phyloP scores from a whole-genome alignment of 805 yeast genomes.

The Komagataella pastoris region DNA sequence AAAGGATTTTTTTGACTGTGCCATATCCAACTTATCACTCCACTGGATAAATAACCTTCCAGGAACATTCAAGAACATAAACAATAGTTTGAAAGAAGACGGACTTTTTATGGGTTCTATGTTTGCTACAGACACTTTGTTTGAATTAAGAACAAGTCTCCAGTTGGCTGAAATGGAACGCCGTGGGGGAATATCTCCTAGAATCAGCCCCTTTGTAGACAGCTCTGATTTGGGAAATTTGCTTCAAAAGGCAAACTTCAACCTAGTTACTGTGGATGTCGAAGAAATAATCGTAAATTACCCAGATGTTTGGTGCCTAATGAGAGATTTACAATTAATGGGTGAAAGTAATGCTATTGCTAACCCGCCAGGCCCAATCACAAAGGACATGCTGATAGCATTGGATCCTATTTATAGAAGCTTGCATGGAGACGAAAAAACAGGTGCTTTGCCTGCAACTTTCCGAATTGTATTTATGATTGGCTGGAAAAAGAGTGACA shows the following conservation, averaged over 20 bases:
- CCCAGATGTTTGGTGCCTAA: slow-evolving; percentile 54
- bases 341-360: slow-evolving; percentile 64
- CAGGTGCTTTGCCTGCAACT: slow-evolving; percentile 58
- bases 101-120: slow-evolving; percentile 73
- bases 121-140: slow-evolving; percentile 79
- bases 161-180: slow-evolving; percentile 79
- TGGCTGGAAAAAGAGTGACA: slow-evolving; percentile 72
- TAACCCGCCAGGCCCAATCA: slow-evolving; percentile 23
- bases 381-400: slow-evolving; percentile 58
- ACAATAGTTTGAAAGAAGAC: slow-evolving; percentile 55
- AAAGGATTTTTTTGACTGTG: slow-evolving; percentile 44
- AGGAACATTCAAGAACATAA: slow-evolving; percentile 38
- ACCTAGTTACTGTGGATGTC: slow-evolving; percentile 69
- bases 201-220: slow-evolving; percentile 72
- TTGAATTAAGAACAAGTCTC: slow-evolving; percentile 64
- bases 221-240: slow-evolving; percentile 65
- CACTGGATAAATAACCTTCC: slow-evolving; percentile 91
- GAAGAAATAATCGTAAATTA: slow-evolving; percentile 73
- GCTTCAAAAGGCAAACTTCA: slow-evolving; percentile 65
- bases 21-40: slow-evolving; percentile 56
- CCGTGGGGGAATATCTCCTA: slow-evolving; percentile 65
- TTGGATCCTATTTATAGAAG: slow-evolving; percentile 62
- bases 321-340: slow-evolving; percentile 67
- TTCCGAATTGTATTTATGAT: slow-evolving; percentile 71
- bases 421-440: slow-evolving; percentile 51